A percentile compares a stretch with the other conserved stretches of the same genome.
Evolutionary conservation across 1,284 basidiomycete species (phyloP).

Genomic region (Hypsizygus ulmarius): DNA sequence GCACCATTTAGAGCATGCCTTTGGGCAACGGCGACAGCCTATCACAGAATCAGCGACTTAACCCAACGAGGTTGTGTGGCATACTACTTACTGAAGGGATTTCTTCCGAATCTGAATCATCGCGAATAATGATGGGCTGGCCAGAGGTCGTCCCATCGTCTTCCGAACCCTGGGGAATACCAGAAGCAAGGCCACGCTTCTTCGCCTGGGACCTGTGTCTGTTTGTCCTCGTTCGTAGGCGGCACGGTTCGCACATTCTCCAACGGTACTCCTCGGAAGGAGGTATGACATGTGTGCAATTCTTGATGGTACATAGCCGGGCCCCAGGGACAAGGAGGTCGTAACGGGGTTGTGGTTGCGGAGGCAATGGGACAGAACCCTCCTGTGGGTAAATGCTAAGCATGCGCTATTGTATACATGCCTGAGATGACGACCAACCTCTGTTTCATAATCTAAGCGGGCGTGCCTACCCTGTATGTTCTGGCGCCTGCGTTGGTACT

Average conservation of each 20-base stretch:
- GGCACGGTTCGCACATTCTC: conserved; percentile 21
- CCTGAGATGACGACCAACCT: background rate
- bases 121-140: background rate
- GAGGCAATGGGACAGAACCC: background rate
- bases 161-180: background rate
- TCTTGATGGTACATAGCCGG: conserved; percentile 17
- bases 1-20: background rate
- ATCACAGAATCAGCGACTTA: background rate
- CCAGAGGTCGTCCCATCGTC: background rate
- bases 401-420: background rate
- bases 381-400: background rate
- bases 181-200: background rate
- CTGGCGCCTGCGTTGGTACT: conserved; percentile 25
- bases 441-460: conserved; percentile 10
- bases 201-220: conserved; percentile 1
- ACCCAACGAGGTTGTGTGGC: no score
- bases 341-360: background rate
- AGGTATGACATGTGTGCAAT: conserved; percentile 20
- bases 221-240: conserved; percentile 10
- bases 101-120: conserved; percentile 10
- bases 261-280: conserved; percentile 17
- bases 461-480: conserved; percentile 14
- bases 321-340: conserved; percentile 17
- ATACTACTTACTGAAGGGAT: conserved; percentile 9
- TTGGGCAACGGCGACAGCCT: conserved; percentile 1